Evolutionary conservation across 75 land plant genomes (phyloP).

Genomic region (Ceratopteris richardii): DNA sequence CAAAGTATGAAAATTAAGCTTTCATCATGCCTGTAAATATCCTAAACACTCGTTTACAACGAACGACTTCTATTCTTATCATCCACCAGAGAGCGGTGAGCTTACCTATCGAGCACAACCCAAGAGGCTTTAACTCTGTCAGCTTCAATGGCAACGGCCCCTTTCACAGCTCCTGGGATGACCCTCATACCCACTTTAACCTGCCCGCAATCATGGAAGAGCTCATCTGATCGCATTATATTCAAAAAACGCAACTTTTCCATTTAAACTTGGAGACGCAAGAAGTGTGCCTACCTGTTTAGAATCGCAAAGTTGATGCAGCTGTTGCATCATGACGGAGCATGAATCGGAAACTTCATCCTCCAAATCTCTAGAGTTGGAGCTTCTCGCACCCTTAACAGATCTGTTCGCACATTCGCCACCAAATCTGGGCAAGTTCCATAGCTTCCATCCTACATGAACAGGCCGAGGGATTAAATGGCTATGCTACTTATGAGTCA

Average conservation of each 20-base stretch:
- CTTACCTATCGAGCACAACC: constrained; percentile 92
- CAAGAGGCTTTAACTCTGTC: constrained; percentile 59
- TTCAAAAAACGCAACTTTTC: no score
- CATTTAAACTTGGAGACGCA: no score
- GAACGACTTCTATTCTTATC: no score
- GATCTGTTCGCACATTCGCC: constrained; percentile 31
- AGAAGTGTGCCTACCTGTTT: constrained; percentile 32
- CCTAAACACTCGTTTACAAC: no score
- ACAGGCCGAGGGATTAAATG: no score
- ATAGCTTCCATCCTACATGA: constrained; percentile 32
- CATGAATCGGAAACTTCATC: constrained; percentile 33
- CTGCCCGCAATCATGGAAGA: no score
- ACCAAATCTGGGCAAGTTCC: constrained; percentile 44
- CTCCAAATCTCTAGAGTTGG: constrained; percentile 15
- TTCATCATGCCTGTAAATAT: no score
- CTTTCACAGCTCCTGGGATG: constrained; percentile 38
- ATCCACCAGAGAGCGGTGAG: no score
- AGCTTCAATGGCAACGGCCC: constrained; percentile 61
- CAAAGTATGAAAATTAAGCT: no score
- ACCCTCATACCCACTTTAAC: constrained; percentile 62
- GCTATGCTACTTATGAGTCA: no score
- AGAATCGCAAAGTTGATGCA: constrained; percentile 39
- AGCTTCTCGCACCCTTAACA: constrained; percentile 4
- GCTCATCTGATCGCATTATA: no score
- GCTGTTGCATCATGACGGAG: constrained; percentile 48